Percentiles rank a stretch among this genome's conserved stretches.
These are phyloP conservation scores for Kuraishia molischiana DNA, from an alignment of 805 yeast genomes.

Conservation along the genomic window DNA sequence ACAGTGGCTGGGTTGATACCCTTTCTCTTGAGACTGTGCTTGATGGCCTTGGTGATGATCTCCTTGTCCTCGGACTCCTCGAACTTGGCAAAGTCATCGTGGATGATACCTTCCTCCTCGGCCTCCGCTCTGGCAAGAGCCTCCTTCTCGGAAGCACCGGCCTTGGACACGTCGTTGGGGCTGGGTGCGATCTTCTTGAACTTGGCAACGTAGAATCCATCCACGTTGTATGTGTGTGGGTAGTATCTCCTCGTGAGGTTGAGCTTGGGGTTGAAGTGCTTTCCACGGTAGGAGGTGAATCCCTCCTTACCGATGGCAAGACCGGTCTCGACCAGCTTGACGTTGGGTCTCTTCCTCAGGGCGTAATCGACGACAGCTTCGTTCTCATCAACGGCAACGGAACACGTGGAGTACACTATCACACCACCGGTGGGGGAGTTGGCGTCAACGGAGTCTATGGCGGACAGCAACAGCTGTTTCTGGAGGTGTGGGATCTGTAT, in stretches of 20 bases:
- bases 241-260: slow-evolving; percentile 88
- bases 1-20: slow-evolving; percentile 58
- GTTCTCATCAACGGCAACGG: slow-evolving; percentile 96
- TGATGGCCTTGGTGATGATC: slow-evolving; percentile 60
- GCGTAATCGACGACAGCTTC: slow-evolving; percentile 99
- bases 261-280: slow-evolving; percentile 70
- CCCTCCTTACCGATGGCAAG: slow-evolving; percentile 94
- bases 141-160: slow-evolving; percentile 85
- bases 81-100: slow-evolving; percentile 80
- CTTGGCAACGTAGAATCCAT: slow-evolving; percentile 96
- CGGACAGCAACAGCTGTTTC: slow-evolving; percentile 85
- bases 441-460: slow-evolving; percentile 96
- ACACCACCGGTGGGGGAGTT: slow-evolving; percentile 86
- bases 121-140: slow-evolving; percentile 72
- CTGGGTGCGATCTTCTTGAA: slow-evolving; percentile 85
- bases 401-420: slow-evolving; percentile 95
- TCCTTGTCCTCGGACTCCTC: slow-evolving; percentile 67
- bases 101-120: slow-evolving; percentile 70
- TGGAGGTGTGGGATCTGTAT: slow-evolving; percentile 95
- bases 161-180: slow-evolving; percentile 75
- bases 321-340: slow-evolving; percentile 86
- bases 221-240: slow-evolving; percentile 97
- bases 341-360: slow-evolving; percentile 91
- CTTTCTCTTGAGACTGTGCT: slow-evolving; percentile 53
- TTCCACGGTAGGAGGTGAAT: slow-evolving; percentile 88